Evolutionary conservation across 2,329 filamentous ascomycete species (phyloP), one percentile per base, ranked within the genome.

Genomic region (Emergomyces orientalis): DNA sequence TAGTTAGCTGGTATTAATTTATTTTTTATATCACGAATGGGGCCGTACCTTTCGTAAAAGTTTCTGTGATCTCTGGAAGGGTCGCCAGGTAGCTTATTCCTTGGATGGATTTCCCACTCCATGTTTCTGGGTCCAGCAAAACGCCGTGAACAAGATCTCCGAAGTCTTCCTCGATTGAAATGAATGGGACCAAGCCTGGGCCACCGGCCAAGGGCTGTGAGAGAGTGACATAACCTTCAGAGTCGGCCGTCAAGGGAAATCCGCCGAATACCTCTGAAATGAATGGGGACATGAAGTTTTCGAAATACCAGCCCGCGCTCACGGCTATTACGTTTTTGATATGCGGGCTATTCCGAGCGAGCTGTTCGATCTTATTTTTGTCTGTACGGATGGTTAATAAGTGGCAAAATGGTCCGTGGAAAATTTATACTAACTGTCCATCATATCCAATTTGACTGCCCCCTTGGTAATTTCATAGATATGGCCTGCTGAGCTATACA

Each of bases 121-220:
- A 61, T 27, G 47, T 55, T 41, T 19, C 45, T 37, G 59, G 32
- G 32, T 61, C 2, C 14, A 61, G 14, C 45, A 61, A 41, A 25
- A 61, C 45, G 6, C 59, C 59, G 14, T 61, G 59, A 6, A 61
- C 59, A 30, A 61, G 49, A 43, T 61, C 59, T 30, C 59, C 59
- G 25, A 34, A 61, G 37, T 61, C 59, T n/a, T 61, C 59, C 13
- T 55, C 45, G 13, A 61, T 61, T 27, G 45, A n/a, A 51, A 61
- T 52, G 25, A 27, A 61, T 17, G 59, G 59, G 9, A 61, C 34
- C 27, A 51, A 9, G 13, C 47, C 59, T 7, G 22, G 25, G 8
- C 59, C 59, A 22, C 59, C 59, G 8, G 32, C 22, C 1, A 22
- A 34, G 19, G 59, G 59, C 25, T 51, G 45, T 17, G 43, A 27